Conservation (phyloP, 2,329 filamentous ascomycete genomes). For the Ceratocystis colombiana region DNA sequence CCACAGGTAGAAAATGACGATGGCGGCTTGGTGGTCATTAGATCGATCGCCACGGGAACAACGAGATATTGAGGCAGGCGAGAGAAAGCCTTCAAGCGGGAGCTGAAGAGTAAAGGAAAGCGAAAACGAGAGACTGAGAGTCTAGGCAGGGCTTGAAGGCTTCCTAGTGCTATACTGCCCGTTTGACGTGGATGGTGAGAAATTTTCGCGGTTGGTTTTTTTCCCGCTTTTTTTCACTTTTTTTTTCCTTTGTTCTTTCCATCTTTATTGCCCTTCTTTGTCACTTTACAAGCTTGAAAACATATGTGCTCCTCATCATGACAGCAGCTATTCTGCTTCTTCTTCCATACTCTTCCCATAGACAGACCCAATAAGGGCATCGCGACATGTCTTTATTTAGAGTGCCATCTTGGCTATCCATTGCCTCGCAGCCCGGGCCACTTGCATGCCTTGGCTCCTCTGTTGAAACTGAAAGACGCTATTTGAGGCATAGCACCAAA, state of each 20-base stretch:
- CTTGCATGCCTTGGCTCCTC: neutral
- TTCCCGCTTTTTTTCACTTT: neutral
- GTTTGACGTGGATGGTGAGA: neutral
- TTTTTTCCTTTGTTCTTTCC: too few relatives aligned
- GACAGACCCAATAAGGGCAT: neutral
- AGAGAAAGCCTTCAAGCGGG: too few relatives aligned
- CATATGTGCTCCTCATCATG: too few relatives aligned
- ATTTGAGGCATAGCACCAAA: conserved; percentile 11
- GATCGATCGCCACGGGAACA: neutral
- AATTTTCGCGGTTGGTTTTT: neutral
- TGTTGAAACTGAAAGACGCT: conserved; percentile 10
- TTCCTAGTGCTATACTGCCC: neutral
- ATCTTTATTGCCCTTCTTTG: too few relatives aligned
- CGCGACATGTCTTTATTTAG: conserved; percentile 6
- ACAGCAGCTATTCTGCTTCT: too few relatives aligned
- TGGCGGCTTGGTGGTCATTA: too few relatives aligned
- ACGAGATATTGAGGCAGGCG: neutral
- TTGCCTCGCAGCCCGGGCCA: neutral
- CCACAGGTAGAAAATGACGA: neutral
- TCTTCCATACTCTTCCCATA: neutral
- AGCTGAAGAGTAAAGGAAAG: neutral
- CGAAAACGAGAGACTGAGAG: neutral
- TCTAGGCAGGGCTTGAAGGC: neutral
- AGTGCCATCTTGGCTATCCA: neutral
- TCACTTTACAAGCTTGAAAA: too few relatives aligned